These are phyloP conservation scores for Eutrema heterophyllum DNA, from an alignment of 345 rosid species.

Conservation along the genomic window DNA sequence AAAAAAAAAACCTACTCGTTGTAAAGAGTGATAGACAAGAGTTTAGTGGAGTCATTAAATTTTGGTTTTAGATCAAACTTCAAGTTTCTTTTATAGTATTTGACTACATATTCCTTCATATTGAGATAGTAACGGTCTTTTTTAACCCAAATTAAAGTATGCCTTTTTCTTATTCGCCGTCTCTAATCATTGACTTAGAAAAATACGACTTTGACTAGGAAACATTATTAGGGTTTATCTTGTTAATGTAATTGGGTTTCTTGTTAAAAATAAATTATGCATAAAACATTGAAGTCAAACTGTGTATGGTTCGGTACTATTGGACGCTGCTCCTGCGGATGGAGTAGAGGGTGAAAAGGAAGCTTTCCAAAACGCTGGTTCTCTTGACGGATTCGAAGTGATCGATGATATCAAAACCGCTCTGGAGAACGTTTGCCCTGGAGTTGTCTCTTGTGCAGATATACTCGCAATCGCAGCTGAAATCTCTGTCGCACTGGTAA, in stretches of 20 bases:
- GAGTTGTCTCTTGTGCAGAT: constrained; percentile 61
- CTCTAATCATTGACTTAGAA: background rate
- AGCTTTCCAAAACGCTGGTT: constrained; percentile 31
- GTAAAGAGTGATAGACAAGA: too few relatives aligned
- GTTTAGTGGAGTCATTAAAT: too few relatives aligned
- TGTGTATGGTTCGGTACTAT: constrained; percentile 41
- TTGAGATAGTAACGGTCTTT: too few relatives aligned
- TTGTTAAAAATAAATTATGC: background rate
- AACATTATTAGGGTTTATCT: background rate
- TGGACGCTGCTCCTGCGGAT: constrained; percentile 37
- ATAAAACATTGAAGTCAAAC: background rate
- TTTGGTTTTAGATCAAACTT: too few relatives aligned
- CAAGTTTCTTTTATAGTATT: too few relatives aligned
- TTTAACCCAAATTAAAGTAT: background rate
- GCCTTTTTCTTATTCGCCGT: background rate
- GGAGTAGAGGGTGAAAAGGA: constrained; percentile 36
- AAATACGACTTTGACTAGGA: background rate
- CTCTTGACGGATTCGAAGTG: constrained; percentile 33
- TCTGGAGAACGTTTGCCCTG: constrained; percentile 48
- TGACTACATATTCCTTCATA: too few relatives aligned
- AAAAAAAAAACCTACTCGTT: too few relatives aligned
- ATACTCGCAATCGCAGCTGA: constrained; percentile 49
- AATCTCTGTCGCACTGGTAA: constrained; percentile 42
- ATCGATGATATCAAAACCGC: constrained; percentile 51
- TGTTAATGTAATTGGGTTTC: background rate